Conservation (phyloP, 495 filamentous ascomycete species). For the Polyplosphaeria fusca region DNA sequence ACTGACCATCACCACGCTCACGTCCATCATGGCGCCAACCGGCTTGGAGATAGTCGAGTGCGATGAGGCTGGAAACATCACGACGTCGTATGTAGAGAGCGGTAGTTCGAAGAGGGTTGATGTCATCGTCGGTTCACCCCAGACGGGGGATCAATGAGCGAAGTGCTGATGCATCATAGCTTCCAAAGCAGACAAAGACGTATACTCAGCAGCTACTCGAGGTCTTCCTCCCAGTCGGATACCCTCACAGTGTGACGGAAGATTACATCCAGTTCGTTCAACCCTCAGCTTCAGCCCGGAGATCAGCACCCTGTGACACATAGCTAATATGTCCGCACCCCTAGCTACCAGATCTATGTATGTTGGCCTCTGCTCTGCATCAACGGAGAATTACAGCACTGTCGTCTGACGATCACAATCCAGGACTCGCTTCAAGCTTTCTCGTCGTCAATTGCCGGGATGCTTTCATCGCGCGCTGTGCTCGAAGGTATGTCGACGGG, state of each 20-base stretch:
- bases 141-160: too few relatives aligned
- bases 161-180: slow-evolving; percentile 15
- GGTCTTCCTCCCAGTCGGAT: slow-evolving; percentile 90
- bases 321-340: slow-evolving; percentile 6
- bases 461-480: slow-evolving; percentile 84
- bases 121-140: slow-evolving; percentile 37
- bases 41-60: slow-evolving; percentile 42
- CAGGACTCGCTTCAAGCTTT: slow-evolving; percentile 96
- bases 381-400: not conserved
- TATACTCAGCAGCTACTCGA: slow-evolving; percentile 51
- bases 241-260: slow-evolving; percentile 81
- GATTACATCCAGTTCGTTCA: slow-evolving; percentile 74
- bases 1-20: too few relatives aligned
- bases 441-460: slow-evolving; percentile 84
- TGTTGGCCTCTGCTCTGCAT: slow-evolving; percentile 10
- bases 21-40: too few relatives aligned
- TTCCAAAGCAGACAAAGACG: slow-evolving; percentile 33
- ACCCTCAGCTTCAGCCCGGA: not conserved
- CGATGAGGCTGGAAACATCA: slow-evolving; percentile 52
- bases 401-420: not conserved
- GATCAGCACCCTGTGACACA: not conserved
- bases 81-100: slow-evolving; percentile 47
- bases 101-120: slow-evolving; percentile 26
- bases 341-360: slow-evolving; percentile 74
- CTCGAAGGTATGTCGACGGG: slow-evolving; percentile 81